Conservation (phyloP, 1,284 basidiomycete species). For the Ceratobasidium sp. region DNA sequence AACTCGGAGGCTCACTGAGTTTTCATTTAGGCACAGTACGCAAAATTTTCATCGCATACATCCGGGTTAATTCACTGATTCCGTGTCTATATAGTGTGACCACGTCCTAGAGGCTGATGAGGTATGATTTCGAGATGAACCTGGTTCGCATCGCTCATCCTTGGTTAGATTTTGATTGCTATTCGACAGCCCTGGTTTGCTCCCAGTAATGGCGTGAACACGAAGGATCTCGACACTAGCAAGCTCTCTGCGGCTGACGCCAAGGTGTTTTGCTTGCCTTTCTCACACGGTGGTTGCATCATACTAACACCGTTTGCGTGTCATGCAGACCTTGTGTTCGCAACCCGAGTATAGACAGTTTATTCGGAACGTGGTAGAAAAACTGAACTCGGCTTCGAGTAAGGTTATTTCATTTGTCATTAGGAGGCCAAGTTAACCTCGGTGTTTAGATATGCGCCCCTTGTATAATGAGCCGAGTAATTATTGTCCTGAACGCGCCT, state of each 20-base stretch:
- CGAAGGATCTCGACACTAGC: background rate
- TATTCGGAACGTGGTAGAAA: background rate
- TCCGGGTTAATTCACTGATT: background rate
- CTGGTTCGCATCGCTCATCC: background rate
- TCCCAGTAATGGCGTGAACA: background rate
- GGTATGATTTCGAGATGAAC: constrained; percentile 4
- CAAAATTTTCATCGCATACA: background rate
- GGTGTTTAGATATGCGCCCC: constrained; percentile 17
- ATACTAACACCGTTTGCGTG: background rate
- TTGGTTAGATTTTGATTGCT: background rate
- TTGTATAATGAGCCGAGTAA: constrained; percentile 15
- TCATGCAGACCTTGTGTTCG: background rate
- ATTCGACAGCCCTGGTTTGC: background rate
- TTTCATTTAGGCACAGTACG: constrained; percentile 15
- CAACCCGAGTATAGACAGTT: background rate
- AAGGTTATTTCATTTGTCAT: background rate
- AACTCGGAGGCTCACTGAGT: background rate
- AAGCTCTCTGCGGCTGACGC: background rate
- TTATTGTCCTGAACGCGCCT: background rate
- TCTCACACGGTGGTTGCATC: background rate
- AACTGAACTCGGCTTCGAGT: constrained; percentile 12
- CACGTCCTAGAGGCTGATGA: constrained; percentile 25
- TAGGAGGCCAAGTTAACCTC: background rate
- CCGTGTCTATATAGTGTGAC: constrained; percentile 2
- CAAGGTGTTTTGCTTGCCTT: background rate